Base-by-base conservation (phyloP, 2,329 filamentous ascomycete species). In the Ustulina deusta region DNA sequence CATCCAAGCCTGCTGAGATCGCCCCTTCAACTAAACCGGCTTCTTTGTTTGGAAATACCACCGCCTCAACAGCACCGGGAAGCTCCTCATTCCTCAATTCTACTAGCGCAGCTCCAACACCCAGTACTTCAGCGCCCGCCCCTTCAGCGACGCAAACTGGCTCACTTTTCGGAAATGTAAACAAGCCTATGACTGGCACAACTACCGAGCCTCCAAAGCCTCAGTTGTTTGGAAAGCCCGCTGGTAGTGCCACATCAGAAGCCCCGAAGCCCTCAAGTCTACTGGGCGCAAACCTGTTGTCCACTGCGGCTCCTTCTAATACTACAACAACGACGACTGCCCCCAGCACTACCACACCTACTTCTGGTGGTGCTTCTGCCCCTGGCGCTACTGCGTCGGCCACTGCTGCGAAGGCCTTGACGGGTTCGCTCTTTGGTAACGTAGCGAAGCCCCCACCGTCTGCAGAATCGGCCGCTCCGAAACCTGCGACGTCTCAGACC, bases 361-460 rank as follows among this genome's bases (percentile, higher is more conserved):
- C 79, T 40, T 60, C 79, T 59, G 69, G 67, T 65, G 71, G 71
- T 58, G 25, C 70, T n/a, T 42, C 56, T n/a, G 52, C 74, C 27
- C 63, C 76, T n/a, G 57, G 67, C 42, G 69, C 74, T 2, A 61
- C 76, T 6, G 64, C 77, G 36, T 34, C 74, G 11, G 63, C 75
- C 25, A 78, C 80, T 44, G 68, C 76, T n/a, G 56, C 78, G 10
- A 71, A 80, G n/a, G 72, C 79, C 17, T 69, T 75, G 22, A 66
- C 77, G 10, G 70, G 76, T 25, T 74, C 79, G 6, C 60, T 78
- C 22, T 74, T 79, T 25, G 74, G 79, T 25, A 64, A 46, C 55
- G 46, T 25, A 32, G 58, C 74, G 5, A 79, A 82, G 62, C 71
- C 80, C 38, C 65, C 78, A 29, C 69, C 79, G 9, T 71, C 79